phyloP scores from a whole-genome alignment of 306 rosid species.

The Aeschynomene evenia region DNA sequence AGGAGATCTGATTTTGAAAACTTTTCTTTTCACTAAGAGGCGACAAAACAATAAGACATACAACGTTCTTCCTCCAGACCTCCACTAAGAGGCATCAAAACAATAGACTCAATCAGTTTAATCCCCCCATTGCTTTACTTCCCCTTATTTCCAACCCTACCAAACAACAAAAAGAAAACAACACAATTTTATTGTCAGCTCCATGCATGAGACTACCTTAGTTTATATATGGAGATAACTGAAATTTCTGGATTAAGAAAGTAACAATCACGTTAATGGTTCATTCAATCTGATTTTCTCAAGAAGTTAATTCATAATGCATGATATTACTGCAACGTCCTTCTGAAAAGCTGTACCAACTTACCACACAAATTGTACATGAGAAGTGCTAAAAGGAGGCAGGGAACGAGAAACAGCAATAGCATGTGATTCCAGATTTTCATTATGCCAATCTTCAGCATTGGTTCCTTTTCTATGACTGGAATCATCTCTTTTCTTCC shows the following conservation, averaged over 20 bases:
- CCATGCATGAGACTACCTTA: background rate
- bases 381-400: conserved; percentile 50
- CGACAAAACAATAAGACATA: background rate
- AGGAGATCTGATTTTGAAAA: background rate
- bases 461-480: conserved; percentile 35
- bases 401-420: conserved; percentile 57
- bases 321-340: conserved; percentile 8
- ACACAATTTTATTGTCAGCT: background rate
- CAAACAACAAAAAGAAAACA: background rate
- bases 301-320: background rate
- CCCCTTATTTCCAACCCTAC: background rate
- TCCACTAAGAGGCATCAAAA: background rate
- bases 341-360: conserved; percentile 32
- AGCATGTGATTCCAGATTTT: conserved; percentile 69
- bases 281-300: conserved; percentile 1
- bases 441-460: conserved; percentile 67
- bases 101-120: background rate
- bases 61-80: no score
- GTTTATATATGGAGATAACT: background rate
- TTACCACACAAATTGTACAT: conserved; percentile 72
- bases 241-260: background rate
- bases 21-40: background rate
- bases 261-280: conserved; percentile 6
- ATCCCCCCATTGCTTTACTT: conserved; percentile 12
- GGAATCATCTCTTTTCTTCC: conserved; percentile 45